Conservation (phyloP, 768 basidiomycete species). For the Suillus plorans region DNA sequence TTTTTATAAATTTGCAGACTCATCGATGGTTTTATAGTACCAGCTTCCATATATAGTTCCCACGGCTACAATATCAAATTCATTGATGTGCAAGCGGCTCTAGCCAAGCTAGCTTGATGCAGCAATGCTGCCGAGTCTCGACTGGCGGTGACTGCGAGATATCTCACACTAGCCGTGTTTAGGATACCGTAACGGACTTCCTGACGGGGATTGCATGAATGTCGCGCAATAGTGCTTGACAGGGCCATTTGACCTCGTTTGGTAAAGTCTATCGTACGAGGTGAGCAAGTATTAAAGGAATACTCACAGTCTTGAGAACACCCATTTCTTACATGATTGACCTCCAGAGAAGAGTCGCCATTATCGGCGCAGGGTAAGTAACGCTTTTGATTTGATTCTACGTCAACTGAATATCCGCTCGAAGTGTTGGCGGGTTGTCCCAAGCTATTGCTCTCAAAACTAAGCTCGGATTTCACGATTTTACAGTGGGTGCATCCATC, state of each 20-base stretch:
- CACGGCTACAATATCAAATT: no score
- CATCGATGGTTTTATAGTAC: no score
- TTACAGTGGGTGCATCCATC: slow-evolving; percentile 32
- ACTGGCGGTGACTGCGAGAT: background rate
- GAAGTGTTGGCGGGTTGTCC: slow-evolving; percentile 43
- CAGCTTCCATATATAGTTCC: no score
- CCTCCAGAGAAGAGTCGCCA: slow-evolving; percentile 16
- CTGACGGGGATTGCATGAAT: background rate
- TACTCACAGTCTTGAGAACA: background rate
- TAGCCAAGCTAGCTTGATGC: background rate
- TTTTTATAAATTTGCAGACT: no score
- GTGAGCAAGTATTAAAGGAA: slow-evolving; percentile 1
- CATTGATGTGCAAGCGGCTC: no score
- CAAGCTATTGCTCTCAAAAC: slow-evolving; percentile 43
- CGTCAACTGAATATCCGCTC: background rate
- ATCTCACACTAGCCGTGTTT: background rate
- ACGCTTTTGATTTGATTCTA: background rate
- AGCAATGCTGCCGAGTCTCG: no score
- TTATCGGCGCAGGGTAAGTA: slow-evolving; percentile 24
- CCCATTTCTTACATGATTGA: background rate
- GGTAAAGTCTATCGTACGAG: background rate
- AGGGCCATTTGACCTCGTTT: background rate
- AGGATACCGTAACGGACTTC: background rate
- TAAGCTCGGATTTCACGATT: slow-evolving; percentile 37
- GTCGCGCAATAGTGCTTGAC: background rate